Percentiles rank a stretch among this genome's conserved stretches.
Evolutionary conservation across 148 eudicot genomes (phyloP).

Genomic region (Beta vulgaris): DNA sequence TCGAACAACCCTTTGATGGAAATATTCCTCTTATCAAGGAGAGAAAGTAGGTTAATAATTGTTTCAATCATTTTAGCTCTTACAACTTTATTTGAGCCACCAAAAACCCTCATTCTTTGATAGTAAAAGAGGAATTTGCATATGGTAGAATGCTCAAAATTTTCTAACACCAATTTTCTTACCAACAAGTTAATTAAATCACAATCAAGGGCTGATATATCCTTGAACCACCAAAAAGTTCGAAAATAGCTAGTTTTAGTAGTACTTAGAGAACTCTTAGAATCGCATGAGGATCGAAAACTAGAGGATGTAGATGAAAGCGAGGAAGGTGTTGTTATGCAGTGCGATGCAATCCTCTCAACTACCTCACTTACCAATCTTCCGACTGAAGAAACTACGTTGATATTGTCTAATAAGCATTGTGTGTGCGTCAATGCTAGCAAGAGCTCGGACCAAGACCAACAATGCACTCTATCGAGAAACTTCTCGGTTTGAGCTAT

Average conservation of each 20-base stretch:
- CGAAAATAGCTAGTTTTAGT: conserved; percentile 20
- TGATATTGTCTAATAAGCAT: conserved; percentile 11
- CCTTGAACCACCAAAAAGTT: conserved; percentile 54
- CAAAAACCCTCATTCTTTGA: conserved; percentile 31
- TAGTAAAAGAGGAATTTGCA: conserved; percentile 48
- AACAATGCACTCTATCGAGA: conserved; percentile 33
- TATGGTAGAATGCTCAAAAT: conserved; percentile 39
- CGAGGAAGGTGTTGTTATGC: conserved; percentile 24
- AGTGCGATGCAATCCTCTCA: conserved; percentile 27
- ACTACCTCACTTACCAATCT: conserved; percentile 36
- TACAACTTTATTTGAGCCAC: conserved; percentile 18
- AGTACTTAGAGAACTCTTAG: conserved; percentile 32
- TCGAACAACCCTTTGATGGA: conserved; percentile 38
- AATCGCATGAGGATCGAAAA: conserved; percentile 44
- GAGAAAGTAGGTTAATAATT: conserved; percentile 35
- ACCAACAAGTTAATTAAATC: conserved; percentile 38
- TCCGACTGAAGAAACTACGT: conserved; percentile 13
- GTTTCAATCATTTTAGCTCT: conserved; percentile 34
- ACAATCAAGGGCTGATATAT: conserved; percentile 36
- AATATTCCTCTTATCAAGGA: conserved; percentile 38
- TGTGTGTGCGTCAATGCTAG: conserved; percentile 38
- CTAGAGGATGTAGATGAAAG: conserved; percentile 42
- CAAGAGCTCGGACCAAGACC: conserved; percentile 62
- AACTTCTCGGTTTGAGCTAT: conserved; percentile 29
- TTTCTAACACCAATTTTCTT: conserved; percentile 34